A percentile compares a stretch with the other conserved stretches of the same genome.
Evolutionary conservation across 1,284 basidiomycete species (phyloP).

Genomic region (Neolentinus lepideus): DNA sequence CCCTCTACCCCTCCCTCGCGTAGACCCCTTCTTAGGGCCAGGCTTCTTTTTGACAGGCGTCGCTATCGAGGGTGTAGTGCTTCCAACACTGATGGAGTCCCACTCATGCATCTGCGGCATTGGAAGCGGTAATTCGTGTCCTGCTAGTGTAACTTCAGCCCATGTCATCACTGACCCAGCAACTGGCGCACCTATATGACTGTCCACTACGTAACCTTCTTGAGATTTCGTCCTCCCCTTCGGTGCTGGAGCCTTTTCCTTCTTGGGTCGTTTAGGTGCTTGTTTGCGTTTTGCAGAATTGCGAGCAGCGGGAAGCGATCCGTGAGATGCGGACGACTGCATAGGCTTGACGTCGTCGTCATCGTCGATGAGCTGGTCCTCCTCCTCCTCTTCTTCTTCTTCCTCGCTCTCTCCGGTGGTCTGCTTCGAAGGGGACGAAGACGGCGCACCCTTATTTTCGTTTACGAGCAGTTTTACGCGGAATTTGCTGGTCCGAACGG

Average conservation of each 20-base stretch:
- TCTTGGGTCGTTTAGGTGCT: constrained; percentile 36
- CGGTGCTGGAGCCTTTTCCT: constrained; percentile 12
- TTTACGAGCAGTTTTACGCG: constrained; percentile 44
- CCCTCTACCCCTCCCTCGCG: constrained; percentile 29
- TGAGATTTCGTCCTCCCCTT: constrained; percentile 6
- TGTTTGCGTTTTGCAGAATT: constrained; percentile 37
- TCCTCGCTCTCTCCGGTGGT: constrained; percentile 38
- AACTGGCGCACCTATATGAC: constrained; percentile 6
- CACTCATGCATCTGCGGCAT: constrained; percentile 12
- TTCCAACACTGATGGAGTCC: constrained; percentile 17
- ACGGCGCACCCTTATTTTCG: constrained; percentile 32
- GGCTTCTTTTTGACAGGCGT: constrained; percentile 29
- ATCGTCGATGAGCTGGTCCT: constrained; percentile 73
- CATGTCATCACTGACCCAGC: constrained; percentile 11
- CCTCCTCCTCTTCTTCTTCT: constrained; percentile 54
- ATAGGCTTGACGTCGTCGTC: constrained; percentile 38
- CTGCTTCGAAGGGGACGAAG: constrained; percentile 19
- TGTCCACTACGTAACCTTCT: constrained; percentile 1
- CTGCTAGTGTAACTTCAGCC: constrained; percentile 14
- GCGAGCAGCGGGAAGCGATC: constrained; percentile 11
- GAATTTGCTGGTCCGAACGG: constrained; percentile 31
- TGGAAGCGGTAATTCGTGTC: constrained; percentile 9
- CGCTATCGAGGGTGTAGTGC: constrained; percentile 15
- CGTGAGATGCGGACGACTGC: constrained; percentile 12
- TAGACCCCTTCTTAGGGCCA: constrained; percentile 26